Base-by-base conservation (phyloP, 2,329 filamentous ascomycete species). In the Cladosporium austrohemisphaericum region DNA sequence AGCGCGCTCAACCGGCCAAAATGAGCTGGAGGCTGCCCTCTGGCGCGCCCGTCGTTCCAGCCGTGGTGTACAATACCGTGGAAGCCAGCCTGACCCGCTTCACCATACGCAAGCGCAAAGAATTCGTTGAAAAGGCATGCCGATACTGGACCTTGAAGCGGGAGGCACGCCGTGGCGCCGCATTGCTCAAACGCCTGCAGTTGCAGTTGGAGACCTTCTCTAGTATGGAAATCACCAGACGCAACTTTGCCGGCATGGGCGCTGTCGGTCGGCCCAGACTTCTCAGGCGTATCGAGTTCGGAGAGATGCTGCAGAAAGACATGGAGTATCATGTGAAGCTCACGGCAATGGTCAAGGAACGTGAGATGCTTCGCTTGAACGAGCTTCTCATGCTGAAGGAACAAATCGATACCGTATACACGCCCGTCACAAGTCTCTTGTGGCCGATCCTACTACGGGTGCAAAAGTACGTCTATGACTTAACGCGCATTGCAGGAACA, bases 141-240 rank as follows among this genome's bases (percentile, higher is more conserved):
- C 90, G 89, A 59, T 98, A 97, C 70, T 98, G 93, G 93, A 97
- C 93, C 0, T 70, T 98, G 55, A 98, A 98, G 72, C 83, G 93
- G 49, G 93, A 98, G 68, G 88, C 92, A 54, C 83, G 93, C 26
- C 80, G 93, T 51, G 93, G 93, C 38, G 93, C 93, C 23, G 89
- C 93, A 3, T 76, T 98, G 49, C 78, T 98, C 52, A 97, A 97
- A 71, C 83, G 93, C 28, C 76, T 98, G 16, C 93, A 98, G 66
- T 73, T 97, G 50, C 91, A 96, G 67, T 86, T 96, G 78, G 92
- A 97, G 68, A 88, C 89, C 0, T 98, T 97, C 68, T 92, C 92
- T 5, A 95, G 90, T 0, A 95, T 96, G 86, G 93, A 98, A 69
- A 84, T 98, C 57, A 96, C 93, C 2, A 81, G 93, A 45, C 85